phyloP scores from a whole-genome alignment of 345 rosid species.

The Microthlaspi erraticum region DNA sequence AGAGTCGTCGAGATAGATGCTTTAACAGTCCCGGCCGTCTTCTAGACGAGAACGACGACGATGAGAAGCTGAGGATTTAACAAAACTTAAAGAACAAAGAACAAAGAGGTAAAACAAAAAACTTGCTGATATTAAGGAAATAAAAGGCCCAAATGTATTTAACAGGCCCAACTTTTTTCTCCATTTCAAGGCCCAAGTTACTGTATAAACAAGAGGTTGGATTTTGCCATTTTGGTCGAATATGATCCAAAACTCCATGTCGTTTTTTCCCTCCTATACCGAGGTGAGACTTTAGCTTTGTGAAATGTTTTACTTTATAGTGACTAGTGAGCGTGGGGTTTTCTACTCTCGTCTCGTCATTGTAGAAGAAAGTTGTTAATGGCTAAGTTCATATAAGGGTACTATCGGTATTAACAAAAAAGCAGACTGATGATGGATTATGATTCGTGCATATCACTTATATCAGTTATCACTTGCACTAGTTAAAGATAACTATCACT shows the following conservation, averaged over 20 bases:
- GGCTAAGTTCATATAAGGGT: not conserved
- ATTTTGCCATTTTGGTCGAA: not conserved
- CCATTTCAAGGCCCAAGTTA: not conserved
- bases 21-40: not conserved
- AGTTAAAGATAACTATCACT: not conserved
- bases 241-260: conserved; percentile 6
- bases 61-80: not conserved
- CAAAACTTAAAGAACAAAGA: not conserved
- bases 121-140: not conserved
- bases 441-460: not conserved
- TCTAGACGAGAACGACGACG: conserved; percentile 4
- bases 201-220: not conserved
- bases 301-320: not conserved
- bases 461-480: not conserved
- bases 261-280: not conserved
- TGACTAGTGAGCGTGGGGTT: not conserved
- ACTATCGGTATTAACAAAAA: not conserved
- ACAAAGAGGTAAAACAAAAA: not conserved
- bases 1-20: conserved; percentile 2
- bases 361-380: not conserved
- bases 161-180: not conserved
- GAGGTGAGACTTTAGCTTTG: not conserved
- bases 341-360: not conserved
- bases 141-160: not conserved
- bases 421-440: not conserved